Base-by-base conservation (phyloP, 495 filamentous ascomycete species). In the Clohesyomyces aquaticus region DNA sequence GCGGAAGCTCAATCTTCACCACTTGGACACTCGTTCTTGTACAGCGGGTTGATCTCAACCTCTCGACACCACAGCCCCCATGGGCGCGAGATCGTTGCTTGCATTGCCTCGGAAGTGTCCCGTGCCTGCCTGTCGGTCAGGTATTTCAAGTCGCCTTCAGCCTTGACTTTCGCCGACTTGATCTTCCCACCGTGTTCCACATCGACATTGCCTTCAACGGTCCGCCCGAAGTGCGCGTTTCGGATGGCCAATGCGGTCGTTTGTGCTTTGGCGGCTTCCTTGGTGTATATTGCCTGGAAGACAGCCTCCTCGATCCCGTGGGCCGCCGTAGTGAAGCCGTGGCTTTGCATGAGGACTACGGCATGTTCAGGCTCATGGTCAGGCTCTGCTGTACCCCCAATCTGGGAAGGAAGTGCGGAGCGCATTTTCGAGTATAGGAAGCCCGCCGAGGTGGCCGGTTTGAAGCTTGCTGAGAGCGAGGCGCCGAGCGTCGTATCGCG, bases 401-500 rank as follows among this genome's bases (percentile, higher is more conserved):
- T 61, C 32, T 65, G 58, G 4, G 67, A 38, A 6, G 64, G 63
- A 9, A 71, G 59, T 2, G 63, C 67, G 1, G 62, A 63, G 26
- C 67, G 41, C 9, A 69, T 25, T 51, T 70, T 71, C 23, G 59
- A 64, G 55, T 71, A 67, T 12, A 71, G 25, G 60, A 68, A 71
- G 32, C 65, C 61, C 11, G 65, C 65, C n/a, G 66, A 70, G 4
- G 69, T 71, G 3, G 66, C 71, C 11, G 75, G 67, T 12, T 69
- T 70, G 65, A 77, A 76, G 16, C 65, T 59, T 18, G 68, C 63
- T 6, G 74, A 72, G 63, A 84, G 77, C 0, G 75, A 76, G 0
- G 78, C 79, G 27, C 80, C 81, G 8, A 82, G 70, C 56, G 76
- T 68, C 42, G 78, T 73, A 38, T 74, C 73, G n/a, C 67, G 72